These are phyloP conservation scores for Rehmannia glutinosa DNA, from an alignment of 257 asterid genomes.

Conservation along the genomic window DNA sequence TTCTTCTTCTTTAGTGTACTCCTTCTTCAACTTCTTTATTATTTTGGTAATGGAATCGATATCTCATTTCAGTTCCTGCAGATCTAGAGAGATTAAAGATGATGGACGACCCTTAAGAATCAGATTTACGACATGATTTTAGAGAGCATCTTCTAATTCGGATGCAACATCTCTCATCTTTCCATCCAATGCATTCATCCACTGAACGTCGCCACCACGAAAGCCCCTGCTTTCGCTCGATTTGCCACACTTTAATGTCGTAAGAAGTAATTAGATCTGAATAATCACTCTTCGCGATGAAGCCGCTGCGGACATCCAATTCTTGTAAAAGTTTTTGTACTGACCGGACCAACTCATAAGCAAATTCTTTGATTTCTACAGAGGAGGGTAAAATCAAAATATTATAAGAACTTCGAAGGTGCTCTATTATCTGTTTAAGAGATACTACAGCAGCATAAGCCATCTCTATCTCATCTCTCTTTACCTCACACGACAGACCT, in stretches of 20 bases:
- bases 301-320: background rate
- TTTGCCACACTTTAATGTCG: no score
- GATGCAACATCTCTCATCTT: background rate
- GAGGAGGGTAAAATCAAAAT: background rate
- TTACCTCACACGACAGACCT: no score
- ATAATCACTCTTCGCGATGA: background rate
- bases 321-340: background rate
- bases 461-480: no score
- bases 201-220: background rate
- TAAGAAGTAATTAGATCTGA: no score
- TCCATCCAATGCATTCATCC: background rate
- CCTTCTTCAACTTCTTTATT: background rate
- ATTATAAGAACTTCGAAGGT: background rate
- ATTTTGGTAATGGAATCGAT: background rate
- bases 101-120: background rate
- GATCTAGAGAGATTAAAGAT: background rate
- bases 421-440: background rate
- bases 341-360: background rate
- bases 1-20: background rate
- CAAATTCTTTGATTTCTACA: background rate
- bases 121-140: background rate
- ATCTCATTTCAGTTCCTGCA: background rate
- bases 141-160: background rate
- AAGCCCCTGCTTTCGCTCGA: background rate
- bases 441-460: slow-evolving; percentile 10